Conservation (phyloP, 495 filamentous ascomycete species). For the Venustampulla echinocandica region DNA sequence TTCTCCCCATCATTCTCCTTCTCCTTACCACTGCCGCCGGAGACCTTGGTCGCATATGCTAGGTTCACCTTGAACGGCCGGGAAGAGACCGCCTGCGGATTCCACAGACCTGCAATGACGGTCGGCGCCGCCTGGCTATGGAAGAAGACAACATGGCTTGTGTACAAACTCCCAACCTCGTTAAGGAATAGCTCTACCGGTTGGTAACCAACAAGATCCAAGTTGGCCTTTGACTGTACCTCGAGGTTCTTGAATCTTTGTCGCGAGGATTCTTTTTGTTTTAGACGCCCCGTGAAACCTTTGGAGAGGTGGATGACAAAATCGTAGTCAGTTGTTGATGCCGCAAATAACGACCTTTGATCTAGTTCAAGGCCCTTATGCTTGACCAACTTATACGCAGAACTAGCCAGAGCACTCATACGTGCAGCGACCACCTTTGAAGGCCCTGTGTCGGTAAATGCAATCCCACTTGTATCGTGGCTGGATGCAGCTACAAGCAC, state of each 20-base stretch:
- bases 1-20: conserved; percentile 14
- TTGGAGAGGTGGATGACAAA: conserved; percentile 65
- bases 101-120: conserved; percentile 75
- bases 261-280: conserved; percentile 5
- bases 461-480: conserved; percentile 64
- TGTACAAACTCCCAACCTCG: conserved; percentile 54
- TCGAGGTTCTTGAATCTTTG: conserved; percentile 69
- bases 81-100: conserved; percentile 43
- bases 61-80: conserved; percentile 60
- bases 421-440: conserved; percentile 76
- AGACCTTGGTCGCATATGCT: conserved; percentile 56
- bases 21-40: not conserved
- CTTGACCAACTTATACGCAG: conserved; percentile 53
- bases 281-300: conserved; percentile 32
- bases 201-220: conserved; percentile 36
- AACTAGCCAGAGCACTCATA: conserved; percentile 71
- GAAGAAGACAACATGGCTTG: conserved; percentile 64
- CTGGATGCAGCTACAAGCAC: conserved; percentile 77
- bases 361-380: conserved; percentile 50
- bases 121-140: conserved; percentile 46
- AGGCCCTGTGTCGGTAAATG: conserved; percentile 68
- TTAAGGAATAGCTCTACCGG: conserved; percentile 44
- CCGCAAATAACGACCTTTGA: conserved; percentile 54
- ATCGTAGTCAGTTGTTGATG: conserved; percentile 67
- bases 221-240: conserved; percentile 24